A percentile compares a stretch with the other conserved stretches of the same genome.
phyloP scores from a whole-genome alignment of 2,329 filamentous ascomycete genomes.

The Pestalotiopsis sp. region DNA sequence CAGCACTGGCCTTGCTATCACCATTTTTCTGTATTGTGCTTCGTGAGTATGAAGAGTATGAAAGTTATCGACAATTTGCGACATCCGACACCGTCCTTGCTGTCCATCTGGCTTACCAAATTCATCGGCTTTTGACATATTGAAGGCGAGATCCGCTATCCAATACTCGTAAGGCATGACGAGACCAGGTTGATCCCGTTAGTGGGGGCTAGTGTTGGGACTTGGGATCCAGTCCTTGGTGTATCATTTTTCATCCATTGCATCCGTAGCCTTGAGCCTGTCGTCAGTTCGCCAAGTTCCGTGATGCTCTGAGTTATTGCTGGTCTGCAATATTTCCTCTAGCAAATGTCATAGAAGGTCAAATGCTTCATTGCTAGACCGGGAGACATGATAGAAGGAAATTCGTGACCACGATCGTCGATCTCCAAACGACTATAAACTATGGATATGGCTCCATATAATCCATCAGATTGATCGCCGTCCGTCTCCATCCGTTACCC shows the following conservation, averaged over 20 bases:
- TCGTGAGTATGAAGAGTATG: too few relatives aligned
- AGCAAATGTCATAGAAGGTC: background rate
- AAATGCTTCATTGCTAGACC: background rate
- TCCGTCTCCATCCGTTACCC: constrained; percentile 22
- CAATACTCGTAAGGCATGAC: background rate
- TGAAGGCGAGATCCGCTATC: background rate
- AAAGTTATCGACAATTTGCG: too few relatives aligned
- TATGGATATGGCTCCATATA: constrained; percentile 1
- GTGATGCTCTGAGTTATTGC: background rate
- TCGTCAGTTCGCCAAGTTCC: background rate
- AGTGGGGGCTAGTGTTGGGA: background rate
- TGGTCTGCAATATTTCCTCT: background rate
- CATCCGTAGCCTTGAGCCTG: background rate
- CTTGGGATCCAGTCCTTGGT: background rate
- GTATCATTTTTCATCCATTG: background rate
- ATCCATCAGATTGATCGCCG: background rate
- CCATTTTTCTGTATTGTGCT: too few relatives aligned
- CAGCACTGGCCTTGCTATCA: too few relatives aligned
- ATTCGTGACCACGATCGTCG: background rate
- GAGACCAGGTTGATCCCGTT: background rate
- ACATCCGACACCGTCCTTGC: too few relatives aligned
- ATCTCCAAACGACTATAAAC: background rate
- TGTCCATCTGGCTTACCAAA: too few relatives aligned
- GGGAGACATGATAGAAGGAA: background rate
- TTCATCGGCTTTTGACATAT: background rate